These are phyloP conservation scores for Beauveria brongniartii DNA, from an alignment of 2,329 filamentous ascomycete species.

Conservation along the genomic window DNA sequence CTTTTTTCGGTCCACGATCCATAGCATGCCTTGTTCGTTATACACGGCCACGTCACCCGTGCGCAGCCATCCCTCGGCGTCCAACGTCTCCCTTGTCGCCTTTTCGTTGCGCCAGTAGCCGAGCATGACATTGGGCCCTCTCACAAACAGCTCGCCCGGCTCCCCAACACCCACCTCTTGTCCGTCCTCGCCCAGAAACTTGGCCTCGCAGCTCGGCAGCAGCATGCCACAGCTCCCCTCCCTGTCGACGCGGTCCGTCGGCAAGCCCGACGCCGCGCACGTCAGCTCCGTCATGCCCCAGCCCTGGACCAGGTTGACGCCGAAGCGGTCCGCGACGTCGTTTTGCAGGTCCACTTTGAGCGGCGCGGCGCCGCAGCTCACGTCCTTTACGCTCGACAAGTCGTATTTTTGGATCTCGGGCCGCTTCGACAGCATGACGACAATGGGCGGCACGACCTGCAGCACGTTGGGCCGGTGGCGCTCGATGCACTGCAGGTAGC, in stretches of 20 bases:
- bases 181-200: conserved; percentile 45
- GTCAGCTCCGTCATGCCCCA: conserved; percentile 55
- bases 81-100: conserved; percentile 43
- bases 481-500: conserved; percentile 42
- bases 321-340: conserved; percentile 36
- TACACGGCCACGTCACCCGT: conserved; percentile 49
- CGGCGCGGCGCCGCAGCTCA: conserved; percentile 47
- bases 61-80: conserved; percentile 46
- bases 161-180: conserved; percentile 38
- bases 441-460: conserved; percentile 47
- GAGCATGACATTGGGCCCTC: conserved; percentile 49
- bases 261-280: conserved; percentile 34
- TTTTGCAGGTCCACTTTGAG: conserved; percentile 32
- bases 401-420: conserved; percentile 43
- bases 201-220: conserved; percentile 44
- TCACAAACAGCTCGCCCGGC: conserved; percentile 45
- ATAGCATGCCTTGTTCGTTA: conserved; percentile 39
- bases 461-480: conserved; percentile 45
- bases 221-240: conserved; percentile 44
- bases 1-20: conserved; percentile 41
- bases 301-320: conserved; percentile 38
- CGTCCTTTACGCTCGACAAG: conserved; percentile 38
- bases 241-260: conserved; percentile 23
- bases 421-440: conserved; percentile 53
- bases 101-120: conserved; percentile 50